phyloP scores from a whole-genome alignment of 1,284 basidiomycete species.

The Phlebopus sp. region DNA sequence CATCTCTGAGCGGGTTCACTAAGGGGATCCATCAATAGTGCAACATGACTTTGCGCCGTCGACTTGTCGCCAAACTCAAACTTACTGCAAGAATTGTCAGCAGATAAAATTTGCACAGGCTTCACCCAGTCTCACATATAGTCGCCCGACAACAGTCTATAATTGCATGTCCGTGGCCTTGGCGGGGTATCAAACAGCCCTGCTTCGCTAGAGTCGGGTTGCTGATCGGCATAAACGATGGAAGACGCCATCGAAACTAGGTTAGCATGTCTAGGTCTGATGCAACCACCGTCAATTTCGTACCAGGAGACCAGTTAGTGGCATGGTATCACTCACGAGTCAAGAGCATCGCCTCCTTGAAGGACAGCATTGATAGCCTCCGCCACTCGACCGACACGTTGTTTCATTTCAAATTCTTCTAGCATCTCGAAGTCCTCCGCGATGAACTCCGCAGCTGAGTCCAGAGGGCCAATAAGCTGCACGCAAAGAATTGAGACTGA shows the following conservation, averaged over 20 bases:
- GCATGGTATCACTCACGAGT: conserved; percentile 39
- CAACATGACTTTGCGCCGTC: conserved; percentile 71
- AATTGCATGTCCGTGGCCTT: conserved; percentile 55
- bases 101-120: conserved; percentile 2
- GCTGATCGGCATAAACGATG: conserved; percentile 63
- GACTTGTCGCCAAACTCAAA: conserved; percentile 69
- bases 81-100: conserved; percentile 41
- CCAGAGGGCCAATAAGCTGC: conserved; percentile 67
- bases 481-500: conserved; percentile 10
- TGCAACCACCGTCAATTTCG: conserved; percentile 1
- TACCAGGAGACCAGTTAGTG: neutral
- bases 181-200: conserved; percentile 68
- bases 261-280: conserved; percentile 54
- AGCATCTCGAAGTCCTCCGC: conserved; percentile 68
- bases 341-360: conserved; percentile 38
- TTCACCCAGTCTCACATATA: conserved; percentile 54
- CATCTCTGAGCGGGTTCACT: conserved; percentile 85
- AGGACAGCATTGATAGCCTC: conserved; percentile 58
- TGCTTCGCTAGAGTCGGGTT: conserved; percentile 67
- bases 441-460: conserved; percentile 48
- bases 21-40: conserved; percentile 80
- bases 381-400: conserved; percentile 66
- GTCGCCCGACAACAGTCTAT: conserved; percentile 54
- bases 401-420: conserved; percentile 68
- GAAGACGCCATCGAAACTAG: conserved; percentile 67